Percentiles rank a stretch among this genome's conserved stretches.
Conservation (phyloP, 2,329 filamentous ascomycete species). For the Xylariaceae sp. region DNA sequence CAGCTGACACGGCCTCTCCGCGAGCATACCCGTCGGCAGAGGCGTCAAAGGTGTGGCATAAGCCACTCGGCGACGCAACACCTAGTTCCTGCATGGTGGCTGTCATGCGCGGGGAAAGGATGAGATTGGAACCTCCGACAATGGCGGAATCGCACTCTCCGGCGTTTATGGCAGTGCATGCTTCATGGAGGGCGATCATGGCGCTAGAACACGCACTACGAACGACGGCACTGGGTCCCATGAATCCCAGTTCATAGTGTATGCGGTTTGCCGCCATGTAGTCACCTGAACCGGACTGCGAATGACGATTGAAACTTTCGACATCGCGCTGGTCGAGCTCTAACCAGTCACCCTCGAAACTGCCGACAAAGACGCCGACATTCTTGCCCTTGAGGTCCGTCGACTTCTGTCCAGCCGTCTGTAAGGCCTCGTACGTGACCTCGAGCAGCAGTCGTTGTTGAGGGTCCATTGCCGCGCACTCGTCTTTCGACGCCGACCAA, state of each 20-base stretch:
- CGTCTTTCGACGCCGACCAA: background rate
- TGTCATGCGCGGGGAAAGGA: conserved; percentile 13
- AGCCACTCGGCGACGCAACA: conserved; percentile 7
- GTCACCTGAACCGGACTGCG: background rate
- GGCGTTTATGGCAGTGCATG: conserved; percentile 20
- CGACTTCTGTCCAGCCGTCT: conserved; percentile 31
- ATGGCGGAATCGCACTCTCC: conserved; percentile 32
- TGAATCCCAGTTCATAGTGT: conserved; percentile 20
- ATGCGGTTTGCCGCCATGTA: conserved; percentile 25
- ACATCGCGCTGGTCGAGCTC: conserved; percentile 21
- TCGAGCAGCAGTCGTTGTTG: conserved; percentile 33
- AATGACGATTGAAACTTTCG: conserved; percentile 10
- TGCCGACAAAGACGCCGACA: conserved; percentile 33
- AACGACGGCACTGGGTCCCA: conserved; percentile 14
- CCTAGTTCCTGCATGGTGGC: conserved; percentile 20
- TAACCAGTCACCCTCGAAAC: conserved; percentile 30
- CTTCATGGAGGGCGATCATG: conserved; percentile 31
- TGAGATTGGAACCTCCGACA: conserved; percentile 33
- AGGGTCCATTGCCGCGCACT: background rate
- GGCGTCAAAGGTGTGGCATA: conserved; percentile 21
- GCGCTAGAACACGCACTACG: conserved; percentile 36
- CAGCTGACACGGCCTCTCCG: conserved; percentile 6
- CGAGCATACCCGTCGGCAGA: conserved; percentile 10
- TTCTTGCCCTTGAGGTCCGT: conserved; percentile 25
- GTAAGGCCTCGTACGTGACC: conserved; percentile 31